Conservation (phyloP, 768 basidiomycete genomes). For the Pholiota microspora region DNA sequence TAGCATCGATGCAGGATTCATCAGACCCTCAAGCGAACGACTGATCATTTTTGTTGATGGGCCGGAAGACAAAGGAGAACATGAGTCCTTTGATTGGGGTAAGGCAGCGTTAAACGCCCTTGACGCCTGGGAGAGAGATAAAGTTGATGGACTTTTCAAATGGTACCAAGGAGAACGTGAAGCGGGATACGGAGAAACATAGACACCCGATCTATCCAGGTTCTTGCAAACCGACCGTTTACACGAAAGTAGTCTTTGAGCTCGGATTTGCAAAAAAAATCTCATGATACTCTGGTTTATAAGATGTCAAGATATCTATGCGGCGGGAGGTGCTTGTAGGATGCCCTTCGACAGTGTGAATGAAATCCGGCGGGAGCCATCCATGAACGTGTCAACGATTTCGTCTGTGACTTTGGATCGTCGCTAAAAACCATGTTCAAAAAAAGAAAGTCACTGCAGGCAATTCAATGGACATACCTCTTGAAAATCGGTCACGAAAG, state of each 20-base stretch:
- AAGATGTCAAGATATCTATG: too few relatives aligned
- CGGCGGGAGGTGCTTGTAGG: slow-evolving; percentile 7
- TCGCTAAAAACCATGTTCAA: slow-evolving; percentile 58
- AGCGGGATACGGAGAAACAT: slow-evolving; percentile 9
- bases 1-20: slow-evolving; percentile 72
- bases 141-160: slow-evolving; percentile 35
- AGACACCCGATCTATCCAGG: slow-evolving; percentile 8
- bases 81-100: slow-evolving; percentile 78
- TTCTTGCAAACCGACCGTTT: too few relatives aligned
- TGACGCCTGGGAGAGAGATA: slow-evolving; percentile 50
- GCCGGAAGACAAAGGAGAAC: slow-evolving; percentile 48
- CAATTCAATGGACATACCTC: slow-evolving; percentile 50
- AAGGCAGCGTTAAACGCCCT: slow-evolving; percentile 62
- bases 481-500: slow-evolving; percentile 86
- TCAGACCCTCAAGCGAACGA: slow-evolving; percentile 54
- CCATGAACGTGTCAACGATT: slow-evolving; percentile 76
- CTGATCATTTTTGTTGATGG: slow-evolving; percentile 79
- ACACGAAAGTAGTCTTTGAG: too few relatives aligned
- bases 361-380: slow-evolving; percentile 72
- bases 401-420: slow-evolving; percentile 81
- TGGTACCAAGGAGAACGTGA: slow-evolving; percentile 37
- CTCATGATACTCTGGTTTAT: too few relatives aligned
- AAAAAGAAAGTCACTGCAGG: too few relatives aligned
- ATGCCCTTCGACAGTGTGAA: slow-evolving; percentile 44
- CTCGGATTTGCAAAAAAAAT: too few relatives aligned